Base-by-base conservation (phyloP, 495 filamentous ascomycete species). In the Podospora pseudocomata region DNA sequence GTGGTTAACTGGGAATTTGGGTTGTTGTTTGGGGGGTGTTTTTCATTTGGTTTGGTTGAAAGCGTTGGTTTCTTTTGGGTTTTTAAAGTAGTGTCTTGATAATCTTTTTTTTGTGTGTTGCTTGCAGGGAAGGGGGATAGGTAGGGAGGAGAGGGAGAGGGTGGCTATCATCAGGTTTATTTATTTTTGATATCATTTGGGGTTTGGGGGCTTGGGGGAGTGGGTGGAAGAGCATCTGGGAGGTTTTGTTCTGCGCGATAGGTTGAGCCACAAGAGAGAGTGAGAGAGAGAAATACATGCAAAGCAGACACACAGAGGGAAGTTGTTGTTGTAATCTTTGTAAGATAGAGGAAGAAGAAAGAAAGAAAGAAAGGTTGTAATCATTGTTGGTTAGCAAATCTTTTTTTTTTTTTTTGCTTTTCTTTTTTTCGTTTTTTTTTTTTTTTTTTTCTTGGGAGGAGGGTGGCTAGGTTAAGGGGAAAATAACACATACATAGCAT, bases 11-110 rank as follows among this genome's bases (percentile, higher is more conserved):
- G 61, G 28, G 62, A 30, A 19, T 20, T 30, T 65, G 67, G 20
- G 59, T 61, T 23, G 5, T 28, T 61, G 59, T 59, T 20, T 59
- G 20, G 20, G 20, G 20, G 20, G 20, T 20, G 20, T 1, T 20
- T 59, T 60, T 30, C 19, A 53, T 60, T 34, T 49, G 63, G 63
- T 11, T 64, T 23, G 34, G 63, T 11, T 49, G 39, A 49, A 49
- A 49, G 39, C 39, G 20, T 23, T 23, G 39, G 30, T 32, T 32
- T 32, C 5, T 32, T 4, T 49, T 49, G 20, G 20, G 20, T 49
- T 16, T 49, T 49, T 49, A 1, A 16, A 49, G 39, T 49, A 11
- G 7, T 49, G 39, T 49, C 39, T 49, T 49, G 39, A 49, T 49
- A 49, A 49, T 49, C 5, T 20, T 20, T 49, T 49, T 49, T 16